Percentiles rank a stretch among this genome's conserved stretches.
Evolutionary conservation across 169 alveolate genomes (phyloP).

Genomic region (Plasmodium gonderi): DNA sequence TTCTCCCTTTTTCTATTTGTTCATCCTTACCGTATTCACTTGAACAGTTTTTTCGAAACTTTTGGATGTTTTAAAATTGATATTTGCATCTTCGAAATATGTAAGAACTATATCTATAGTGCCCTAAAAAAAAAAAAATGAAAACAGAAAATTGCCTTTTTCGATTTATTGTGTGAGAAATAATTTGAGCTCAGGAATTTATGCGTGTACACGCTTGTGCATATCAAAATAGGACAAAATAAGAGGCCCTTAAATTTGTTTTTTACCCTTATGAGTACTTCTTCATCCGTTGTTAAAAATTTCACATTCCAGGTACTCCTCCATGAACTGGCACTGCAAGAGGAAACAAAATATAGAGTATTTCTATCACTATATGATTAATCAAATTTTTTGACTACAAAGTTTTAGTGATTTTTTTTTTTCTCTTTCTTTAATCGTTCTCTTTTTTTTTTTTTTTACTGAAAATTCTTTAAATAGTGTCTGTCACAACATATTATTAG

Average conservation of each 20-base stretch:
- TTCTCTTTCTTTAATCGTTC: too few relatives aligned
- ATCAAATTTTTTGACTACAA: not conserved
- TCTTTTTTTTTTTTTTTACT: slow-evolving; percentile 36
- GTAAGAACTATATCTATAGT: slow-evolving; percentile 52
- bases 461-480: slow-evolving; percentile 57
- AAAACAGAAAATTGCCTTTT: not conserved
- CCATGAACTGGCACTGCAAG: slow-evolving; percentile 64
- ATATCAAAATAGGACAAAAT: not conserved
- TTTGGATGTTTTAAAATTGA: slow-evolving; percentile 54
- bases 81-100: slow-evolving; percentile 70
- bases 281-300: slow-evolving; percentile 30
- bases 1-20: not conserved
- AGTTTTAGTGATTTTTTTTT: not conserved
- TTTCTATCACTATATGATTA: not conserved
- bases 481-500: slow-evolving; percentile 61
- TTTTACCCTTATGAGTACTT: slow-evolving; percentile 23
- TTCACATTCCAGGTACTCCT: slow-evolving; percentile 66
- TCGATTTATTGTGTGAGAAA: not conserved
- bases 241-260: not conserved
- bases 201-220: not conserved
- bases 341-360: not conserved
- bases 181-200: not conserved
- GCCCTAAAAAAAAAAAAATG: slow-evolving; percentile 2
- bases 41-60: slow-evolving; percentile 35
- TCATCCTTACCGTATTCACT: slow-evolving; percentile 32